Evolutionary conservation across 140 eudicot genomes (phyloP).

Genomic region (Senecio squalidus): DNA sequence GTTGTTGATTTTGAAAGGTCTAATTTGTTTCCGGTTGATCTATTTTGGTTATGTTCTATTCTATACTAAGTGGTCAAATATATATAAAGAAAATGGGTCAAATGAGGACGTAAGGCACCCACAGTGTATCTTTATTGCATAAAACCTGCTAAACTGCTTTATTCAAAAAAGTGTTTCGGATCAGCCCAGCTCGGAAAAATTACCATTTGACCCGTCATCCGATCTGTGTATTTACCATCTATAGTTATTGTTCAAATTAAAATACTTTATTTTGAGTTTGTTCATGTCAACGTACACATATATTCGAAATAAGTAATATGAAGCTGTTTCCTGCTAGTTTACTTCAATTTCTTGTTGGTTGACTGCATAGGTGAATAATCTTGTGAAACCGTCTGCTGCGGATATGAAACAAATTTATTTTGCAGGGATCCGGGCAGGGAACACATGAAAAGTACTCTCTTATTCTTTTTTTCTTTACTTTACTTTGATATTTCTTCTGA

Average conservation of each 20-base stretch:
- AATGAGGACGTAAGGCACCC: not conserved
- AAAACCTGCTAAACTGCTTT: not conserved
- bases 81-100: not conserved
- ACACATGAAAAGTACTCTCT: constrained; percentile 73
- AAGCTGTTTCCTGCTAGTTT: not conserved
- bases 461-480: not conserved
- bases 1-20: constrained; percentile 81
- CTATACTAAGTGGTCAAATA: not conserved
- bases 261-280: constrained; percentile 11
- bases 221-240: constrained; percentile 8
- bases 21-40: not conserved
- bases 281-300: not conserved
- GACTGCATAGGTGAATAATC: constrained; percentile 52
- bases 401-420: constrained; percentile 83
- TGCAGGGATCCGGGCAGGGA: constrained; percentile 65
- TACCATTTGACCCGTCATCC: no score
- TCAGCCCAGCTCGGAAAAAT: no score
- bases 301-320: not conserved
- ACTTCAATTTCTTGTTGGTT: constrained; percentile 14
- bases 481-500: not conserved
- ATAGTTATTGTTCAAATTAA: not conserved
- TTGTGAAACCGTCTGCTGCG: constrained; percentile 57
- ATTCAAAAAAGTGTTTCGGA: no score
- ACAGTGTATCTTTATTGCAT: not conserved
- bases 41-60: not conserved